Evolutionary conservation across 208 protist genomes (phyloP).

Genomic region (Leishmania arabica): DNA sequence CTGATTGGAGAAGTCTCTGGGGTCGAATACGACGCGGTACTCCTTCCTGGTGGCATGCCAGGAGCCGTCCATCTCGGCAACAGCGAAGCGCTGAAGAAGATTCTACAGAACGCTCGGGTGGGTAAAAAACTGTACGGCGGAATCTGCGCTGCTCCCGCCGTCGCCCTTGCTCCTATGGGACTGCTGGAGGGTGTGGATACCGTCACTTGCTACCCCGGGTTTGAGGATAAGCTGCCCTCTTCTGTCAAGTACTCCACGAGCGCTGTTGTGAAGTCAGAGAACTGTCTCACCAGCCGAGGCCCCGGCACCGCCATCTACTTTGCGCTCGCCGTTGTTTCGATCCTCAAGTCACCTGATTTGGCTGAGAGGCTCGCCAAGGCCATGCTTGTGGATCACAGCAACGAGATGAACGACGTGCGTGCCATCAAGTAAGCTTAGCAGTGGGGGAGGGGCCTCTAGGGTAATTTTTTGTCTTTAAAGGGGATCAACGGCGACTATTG

Average conservation of each 20-base stretch:
- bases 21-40: slow-evolving; percentile 68
- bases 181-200: slow-evolving; percentile 74
- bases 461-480: background rate
- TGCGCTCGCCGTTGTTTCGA: slow-evolving; percentile 69
- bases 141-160: slow-evolving; percentile 82
- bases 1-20: slow-evolving; percentile 67
- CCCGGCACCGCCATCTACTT: slow-evolving; percentile 89
- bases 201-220: slow-evolving; percentile 77
- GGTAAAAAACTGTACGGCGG: slow-evolving; percentile 80
- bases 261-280: slow-evolving; percentile 75
- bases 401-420: slow-evolving; percentile 33
- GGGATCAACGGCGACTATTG: background rate
- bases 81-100: slow-evolving; percentile 61
- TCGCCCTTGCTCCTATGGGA: slow-evolving; percentile 68
- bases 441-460: background rate
- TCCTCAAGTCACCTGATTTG: slow-evolving; percentile 63
- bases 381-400: slow-evolving; percentile 61
- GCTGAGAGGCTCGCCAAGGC: slow-evolving; percentile 68
- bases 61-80: slow-evolving; percentile 74
- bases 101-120: slow-evolving; percentile 59
- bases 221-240: slow-evolving; percentile 77
- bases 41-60: slow-evolving; percentile 81
- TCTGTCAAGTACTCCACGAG: slow-evolving; percentile 49
- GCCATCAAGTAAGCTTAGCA: slow-evolving; percentile 12
- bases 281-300: slow-evolving; percentile 85